Evolutionary conservation across 768 basidiomycete genomes (phyloP).

Genomic region (Lactarius psammicola): DNA sequence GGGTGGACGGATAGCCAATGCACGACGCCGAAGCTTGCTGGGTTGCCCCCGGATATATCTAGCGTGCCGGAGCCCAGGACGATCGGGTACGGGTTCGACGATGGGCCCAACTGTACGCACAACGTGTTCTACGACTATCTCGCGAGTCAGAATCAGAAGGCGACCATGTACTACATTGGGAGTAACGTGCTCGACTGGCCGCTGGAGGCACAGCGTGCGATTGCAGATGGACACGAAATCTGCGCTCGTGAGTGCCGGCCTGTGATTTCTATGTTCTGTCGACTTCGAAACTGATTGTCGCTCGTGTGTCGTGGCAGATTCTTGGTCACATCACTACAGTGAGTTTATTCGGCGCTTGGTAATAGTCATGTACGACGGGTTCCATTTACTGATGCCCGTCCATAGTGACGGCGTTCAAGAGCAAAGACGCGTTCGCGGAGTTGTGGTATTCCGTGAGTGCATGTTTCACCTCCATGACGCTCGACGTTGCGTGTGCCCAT

Average conservation of each 20-base stretch:
- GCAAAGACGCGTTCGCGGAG: slow-evolving; percentile 71
- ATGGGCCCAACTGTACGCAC: slow-evolving; percentile 64
- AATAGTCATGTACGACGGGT: neutral
- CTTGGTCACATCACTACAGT: slow-evolving; percentile 55
- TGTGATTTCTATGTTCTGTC: neutral
- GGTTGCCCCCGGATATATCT: slow-evolving; percentile 45
- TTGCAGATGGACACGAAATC: slow-evolving; percentile 60
- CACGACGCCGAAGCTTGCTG: slow-evolving; percentile 45
- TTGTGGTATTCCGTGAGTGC: slow-evolving; percentile 62
- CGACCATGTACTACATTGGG: slow-evolving; percentile 64
- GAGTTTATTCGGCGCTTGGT: neutral
- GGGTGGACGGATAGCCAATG: slow-evolving; percentile 48
- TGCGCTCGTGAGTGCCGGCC: slow-evolving; percentile 48
- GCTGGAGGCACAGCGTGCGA: slow-evolving; percentile 51
- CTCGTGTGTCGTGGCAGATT: slow-evolving; percentile 31
- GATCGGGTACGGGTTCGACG: slow-evolving; percentile 61
- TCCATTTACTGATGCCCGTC: neutral
- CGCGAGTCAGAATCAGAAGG: slow-evolving; percentile 52
- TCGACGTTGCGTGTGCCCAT: neutral
- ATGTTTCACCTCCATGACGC: neutral
- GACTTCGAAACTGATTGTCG: neutral
- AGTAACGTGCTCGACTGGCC: slow-evolving; percentile 58
- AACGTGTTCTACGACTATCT: slow-evolving; percentile 62
- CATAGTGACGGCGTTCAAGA: slow-evolving; percentile 58
- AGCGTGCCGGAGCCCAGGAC: slow-evolving; percentile 56